Base-by-base conservation (phyloP, 2,329 filamentous ascomycete species). In the Epichloe amarillans region DNA sequence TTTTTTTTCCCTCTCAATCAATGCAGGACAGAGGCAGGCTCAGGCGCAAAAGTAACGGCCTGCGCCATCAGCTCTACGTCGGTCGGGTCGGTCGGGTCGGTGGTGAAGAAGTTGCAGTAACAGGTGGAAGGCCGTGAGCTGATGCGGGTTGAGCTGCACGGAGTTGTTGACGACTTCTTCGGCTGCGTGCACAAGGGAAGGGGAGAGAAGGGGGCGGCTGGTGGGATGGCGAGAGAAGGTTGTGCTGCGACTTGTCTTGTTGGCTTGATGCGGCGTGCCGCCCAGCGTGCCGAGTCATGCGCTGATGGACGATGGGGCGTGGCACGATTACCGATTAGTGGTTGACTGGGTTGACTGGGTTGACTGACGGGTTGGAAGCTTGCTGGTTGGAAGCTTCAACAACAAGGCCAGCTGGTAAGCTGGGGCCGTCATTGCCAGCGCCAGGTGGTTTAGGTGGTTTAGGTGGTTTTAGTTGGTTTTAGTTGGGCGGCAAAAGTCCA, bases 31-130 rank as follows among this genome's bases (percentile, higher is more conserved):
- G 49, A 49, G 23, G 46, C 50, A 36, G 50, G 55, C 54, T 53
- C 49, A 42, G 50, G 49, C 46, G 46, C 39, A 47, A 43, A 46
- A 37, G 41, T 10, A 40, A 44, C 38, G 38, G 33, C 44, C 48
- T 47, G 47, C 53, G 54, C 54, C 54, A 56, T 56, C 47, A 52
- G 53, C 26, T 30, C 26, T 30, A 30, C 26, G 26, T 30, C 26
- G 26, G 8, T 30, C 26, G 26, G 26, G 26, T 30, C 26, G 26
- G 45, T 14, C 15, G 23, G 21, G 21, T 23, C 21, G 21, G 21
- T 23, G 5, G 21, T 23, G 15, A 19, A 35, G 26, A 43, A 3
- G 33, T 37, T 44, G 42, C 23, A 40, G n/a, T 26, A 19, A 21
- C 3, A 33, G 21, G 26, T 17, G 21, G n/a, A 33, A 30, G 38